A percentile compares a stretch with the other conserved stretches of the same genome.
phyloP scores from a whole-genome alignment of 768 basidiomycete genomes.

The Suillus placidus region DNA sequence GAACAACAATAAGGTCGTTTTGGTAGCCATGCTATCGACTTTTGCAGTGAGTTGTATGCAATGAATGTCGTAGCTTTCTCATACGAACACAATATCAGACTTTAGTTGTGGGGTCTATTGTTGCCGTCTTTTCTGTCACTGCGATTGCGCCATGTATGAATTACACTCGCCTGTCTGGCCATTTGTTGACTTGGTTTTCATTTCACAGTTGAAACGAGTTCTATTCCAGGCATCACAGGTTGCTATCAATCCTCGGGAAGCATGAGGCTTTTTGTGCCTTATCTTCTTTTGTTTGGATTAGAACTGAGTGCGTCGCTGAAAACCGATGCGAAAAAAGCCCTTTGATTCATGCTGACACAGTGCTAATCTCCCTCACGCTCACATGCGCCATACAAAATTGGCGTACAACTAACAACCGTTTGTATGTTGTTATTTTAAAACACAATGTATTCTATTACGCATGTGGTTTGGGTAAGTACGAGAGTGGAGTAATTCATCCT shows the following conservation, averaged over 20 bases:
- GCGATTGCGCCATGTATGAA: background rate
- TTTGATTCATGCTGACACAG: background rate
- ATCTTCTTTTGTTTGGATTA: constrained; percentile 7
- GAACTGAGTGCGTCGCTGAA: constrained; percentile 7
- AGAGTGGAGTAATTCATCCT: too few species aligned
- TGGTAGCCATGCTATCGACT: background rate
- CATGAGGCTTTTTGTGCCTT: constrained; percentile 5
- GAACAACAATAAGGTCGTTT: constrained; percentile 4
- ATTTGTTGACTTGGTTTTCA: background rate
- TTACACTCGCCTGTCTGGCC: background rate
- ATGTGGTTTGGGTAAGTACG: constrained; percentile 12
- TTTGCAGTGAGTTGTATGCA: constrained; percentile 9
- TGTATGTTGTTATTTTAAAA: constrained; percentile 6
- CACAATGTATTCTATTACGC: constrained; percentile 13
- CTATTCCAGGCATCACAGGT: constrained; percentile 8
- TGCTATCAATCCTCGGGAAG: constrained; percentile 1
- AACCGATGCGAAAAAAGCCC: background rate
- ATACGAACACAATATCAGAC: background rate
- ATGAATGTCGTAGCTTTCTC: too few species aligned
- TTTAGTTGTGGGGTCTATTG: background rate
- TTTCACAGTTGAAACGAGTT: constrained; percentile 1
- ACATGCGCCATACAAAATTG: constrained; percentile 5
- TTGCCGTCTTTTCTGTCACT: background rate
- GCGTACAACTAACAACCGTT: background rate
- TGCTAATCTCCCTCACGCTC: constrained; percentile 11